Percentiles rank a stretch among this genome's conserved stretches.
Conservation (phyloP, 23 red algal genomes). For the Chondrus crispus region DNA sequence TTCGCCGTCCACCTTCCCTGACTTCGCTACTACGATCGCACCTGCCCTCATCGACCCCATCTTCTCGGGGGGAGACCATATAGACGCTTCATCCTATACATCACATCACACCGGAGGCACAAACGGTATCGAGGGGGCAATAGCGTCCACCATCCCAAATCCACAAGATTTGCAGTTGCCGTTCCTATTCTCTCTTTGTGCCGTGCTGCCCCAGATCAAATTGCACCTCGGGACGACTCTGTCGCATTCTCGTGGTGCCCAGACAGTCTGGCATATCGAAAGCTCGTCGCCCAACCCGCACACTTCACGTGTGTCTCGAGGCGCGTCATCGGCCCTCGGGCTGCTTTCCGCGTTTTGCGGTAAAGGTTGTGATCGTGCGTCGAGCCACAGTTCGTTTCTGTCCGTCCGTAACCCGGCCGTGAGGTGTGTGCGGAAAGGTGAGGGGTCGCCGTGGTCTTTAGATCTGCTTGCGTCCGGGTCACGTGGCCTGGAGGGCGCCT, state of each 20-base stretch:
- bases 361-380: neutral
- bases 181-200: no score
- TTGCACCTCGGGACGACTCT: constrained; percentile 22
- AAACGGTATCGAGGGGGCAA: no score
- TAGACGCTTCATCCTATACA: no score
- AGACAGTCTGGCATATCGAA: constrained; percentile 54
- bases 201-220: constrained; percentile 68
- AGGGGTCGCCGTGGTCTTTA: constrained; percentile 31
- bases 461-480: constrained; percentile 24
- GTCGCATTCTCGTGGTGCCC: constrained; percentile 21
- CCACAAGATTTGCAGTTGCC: no score
- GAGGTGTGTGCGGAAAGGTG: neutral
- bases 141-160: no score
- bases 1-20: no score
- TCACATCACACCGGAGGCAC: no score
- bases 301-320: constrained; percentile 5
- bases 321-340: neutral
- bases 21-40: no score
- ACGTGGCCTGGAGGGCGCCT: neutral
- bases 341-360: constrained; percentile 31
- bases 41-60: no score
- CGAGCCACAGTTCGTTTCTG: no score
- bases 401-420: no score
- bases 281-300: neutral
- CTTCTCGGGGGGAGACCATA: no score